These are phyloP conservation scores for Colletotrichum sp. DNA, from an alignment of 2,329 filamentous ascomycete species.

Conservation along the genomic window DNA sequence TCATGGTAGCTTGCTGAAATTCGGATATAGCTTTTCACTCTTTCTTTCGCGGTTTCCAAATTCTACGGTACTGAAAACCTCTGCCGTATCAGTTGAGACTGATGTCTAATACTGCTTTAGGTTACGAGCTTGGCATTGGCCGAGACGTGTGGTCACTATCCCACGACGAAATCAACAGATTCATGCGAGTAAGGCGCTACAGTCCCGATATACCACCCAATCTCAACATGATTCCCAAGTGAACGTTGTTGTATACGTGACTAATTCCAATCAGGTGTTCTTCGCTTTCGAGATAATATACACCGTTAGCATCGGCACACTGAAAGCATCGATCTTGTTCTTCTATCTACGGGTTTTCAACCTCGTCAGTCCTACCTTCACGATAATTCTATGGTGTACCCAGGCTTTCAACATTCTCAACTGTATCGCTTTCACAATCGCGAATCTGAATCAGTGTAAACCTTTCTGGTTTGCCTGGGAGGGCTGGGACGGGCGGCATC, in stretches of 20 bases:
- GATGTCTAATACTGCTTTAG: not conserved
- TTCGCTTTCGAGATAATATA: constrained; percentile 15
- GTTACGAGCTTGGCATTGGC: not conserved
- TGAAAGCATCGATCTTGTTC: constrained; percentile 40
- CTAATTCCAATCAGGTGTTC: not conserved
- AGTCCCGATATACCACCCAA: rapidly evolving
- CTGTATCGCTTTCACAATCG: constrained; percentile 34
- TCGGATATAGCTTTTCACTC: not conserved
- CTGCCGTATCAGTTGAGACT: no score
- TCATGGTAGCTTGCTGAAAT: not conserved
- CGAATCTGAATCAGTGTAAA: constrained; percentile 43
- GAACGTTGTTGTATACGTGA: not conserved
- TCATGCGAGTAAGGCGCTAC: not conserved
- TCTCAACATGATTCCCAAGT: not conserved
- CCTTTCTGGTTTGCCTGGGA: constrained; percentile 51
- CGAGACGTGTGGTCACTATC: not conserved
- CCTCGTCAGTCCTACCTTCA: constrained; percentile 27
- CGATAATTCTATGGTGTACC: constrained; percentile 25
- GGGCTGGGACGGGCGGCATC: constrained; percentile 28
- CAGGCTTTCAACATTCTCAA: constrained; percentile 9
- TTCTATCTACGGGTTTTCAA: constrained; percentile 44
- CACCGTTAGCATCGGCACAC: constrained; percentile 39
- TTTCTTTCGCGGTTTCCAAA: constrained; percentile 1
- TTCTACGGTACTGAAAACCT: not conserved
- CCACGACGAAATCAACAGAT: not conserved